phyloP scores from a whole-genome alignment of 2,329 filamentous ascomycete genomes.

The Metarhizium robertsii region DNA sequence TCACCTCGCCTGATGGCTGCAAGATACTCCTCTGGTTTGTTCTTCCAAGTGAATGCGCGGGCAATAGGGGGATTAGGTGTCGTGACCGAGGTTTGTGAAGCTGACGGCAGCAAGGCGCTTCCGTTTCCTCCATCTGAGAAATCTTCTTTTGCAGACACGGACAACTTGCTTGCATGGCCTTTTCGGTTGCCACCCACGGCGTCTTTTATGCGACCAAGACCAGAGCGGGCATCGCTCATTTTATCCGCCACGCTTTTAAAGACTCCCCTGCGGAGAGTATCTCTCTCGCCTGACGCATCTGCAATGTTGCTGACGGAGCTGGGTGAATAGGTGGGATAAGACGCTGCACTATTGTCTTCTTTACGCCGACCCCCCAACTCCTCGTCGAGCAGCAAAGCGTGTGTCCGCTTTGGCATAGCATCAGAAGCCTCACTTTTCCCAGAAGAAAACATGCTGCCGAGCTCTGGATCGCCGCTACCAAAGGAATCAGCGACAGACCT shows the following conservation, averaged over 20 bases:
- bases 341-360: slow-evolving; percentile 31
- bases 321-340: slow-evolving; percentile 34
- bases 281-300: slow-evolving; percentile 43
- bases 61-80: slow-evolving; percentile 29
- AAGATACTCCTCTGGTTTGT: slow-evolving; percentile 51
- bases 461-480: slow-evolving; percentile 36
- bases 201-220: slow-evolving; percentile 77
- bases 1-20: slow-evolving; percentile 29
- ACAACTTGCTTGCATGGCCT: slow-evolving; percentile 44
- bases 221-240: slow-evolving; percentile 71
- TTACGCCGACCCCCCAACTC: slow-evolving; percentile 33
- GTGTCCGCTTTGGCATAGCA: slow-evolving; percentile 38
- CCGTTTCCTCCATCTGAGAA: slow-evolving; percentile 23
- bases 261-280: slow-evolving; percentile 53
- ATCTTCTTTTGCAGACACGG: slow-evolving; percentile 41
- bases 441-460: slow-evolving; percentile 35
- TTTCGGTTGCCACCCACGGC: slow-evolving; percentile 58
- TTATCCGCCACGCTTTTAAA: slow-evolving; percentile 74
- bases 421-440: slow-evolving; percentile 39
- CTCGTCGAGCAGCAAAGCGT: slow-evolving; percentile 43
- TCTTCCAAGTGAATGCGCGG: slow-evolving; percentile 54
- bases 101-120: slow-evolving; percentile 6
- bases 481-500: slow-evolving; percentile 44
- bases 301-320: slow-evolving; percentile 35
- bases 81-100: slow-evolving; percentile 13